Evolutionary conservation across 1,139 yeast genomes (phyloP).

Genomic region (Candida labiduridarum): DNA sequence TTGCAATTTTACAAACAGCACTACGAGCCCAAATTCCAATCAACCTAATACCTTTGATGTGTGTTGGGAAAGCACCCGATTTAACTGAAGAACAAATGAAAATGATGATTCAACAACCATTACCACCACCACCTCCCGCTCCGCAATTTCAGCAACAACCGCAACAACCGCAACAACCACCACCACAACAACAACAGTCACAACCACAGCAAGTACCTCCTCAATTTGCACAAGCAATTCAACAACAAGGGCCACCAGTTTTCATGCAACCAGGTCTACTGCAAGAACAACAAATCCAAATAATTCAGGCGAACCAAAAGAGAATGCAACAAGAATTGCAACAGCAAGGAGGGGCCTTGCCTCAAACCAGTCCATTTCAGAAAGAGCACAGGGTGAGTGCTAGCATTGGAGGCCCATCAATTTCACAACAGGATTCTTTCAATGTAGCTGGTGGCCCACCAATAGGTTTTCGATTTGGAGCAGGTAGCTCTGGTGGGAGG

Average conservation of each 20-base stretch:
- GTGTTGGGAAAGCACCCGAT: constrained; percentile 32
- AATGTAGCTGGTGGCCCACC: constrained; percentile 39
- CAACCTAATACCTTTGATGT: constrained; percentile 64
- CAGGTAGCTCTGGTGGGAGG: constrained; percentile 20
- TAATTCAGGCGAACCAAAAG: constrained; percentile 8
- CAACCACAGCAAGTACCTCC: constrained; percentile 5
- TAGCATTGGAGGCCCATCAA: constrained; percentile 9
- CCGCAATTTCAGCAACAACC: constrained; percentile 6
- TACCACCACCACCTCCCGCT: constrained; percentile 8
- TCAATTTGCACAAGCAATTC: constrained; percentile 9
- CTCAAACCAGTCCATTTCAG: constrained; percentile 6
- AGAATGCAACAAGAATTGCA: constrained; percentile 10
- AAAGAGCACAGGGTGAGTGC: constrained; percentile 10
- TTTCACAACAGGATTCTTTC: constrained; percentile 18
- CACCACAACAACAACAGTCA: constrained; percentile 11
- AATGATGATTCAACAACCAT: constrained; percentile 12
- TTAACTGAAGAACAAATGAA: constrained; percentile 13
- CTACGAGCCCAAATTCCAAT: constrained; percentile 67
- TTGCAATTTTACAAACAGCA: constrained; percentile 66
- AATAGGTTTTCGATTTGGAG: constrained; percentile 45
- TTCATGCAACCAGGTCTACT: constrained; percentile 6
- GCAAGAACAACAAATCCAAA: constrained; percentile 10
- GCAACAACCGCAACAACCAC: constrained; percentile 11
- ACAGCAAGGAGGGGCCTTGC: constrained; percentile 2
- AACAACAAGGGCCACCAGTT: constrained; percentile 9